Base-by-base conservation (phyloP, 805 yeast genomes). In the Yamadazyma tumulicola region DNA sequence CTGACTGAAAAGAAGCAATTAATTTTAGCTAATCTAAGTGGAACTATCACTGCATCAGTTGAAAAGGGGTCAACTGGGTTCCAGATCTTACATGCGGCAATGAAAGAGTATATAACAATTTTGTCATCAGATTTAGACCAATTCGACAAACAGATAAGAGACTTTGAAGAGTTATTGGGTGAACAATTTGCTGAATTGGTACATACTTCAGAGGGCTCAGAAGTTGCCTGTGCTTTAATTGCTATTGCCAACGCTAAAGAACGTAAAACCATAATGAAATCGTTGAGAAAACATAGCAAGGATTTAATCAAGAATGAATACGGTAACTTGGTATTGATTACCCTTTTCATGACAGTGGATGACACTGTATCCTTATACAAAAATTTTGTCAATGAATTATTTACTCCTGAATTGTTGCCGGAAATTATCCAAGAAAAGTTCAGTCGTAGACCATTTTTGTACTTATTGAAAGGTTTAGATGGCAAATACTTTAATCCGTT, bases 41-140 rank as follows among this genome's bases (percentile, higher is more conserved):
- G 85, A 40, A 87, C 95, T 7, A 86, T 91, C 42, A 79, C 82
- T 22, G 89, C 96, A 2, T 83, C 96, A 5, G 93, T 91, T 31
- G 91, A 83, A 57, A 91, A 91, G 62, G 97, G 97, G 5, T 87
- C 96, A 2, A 83, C 95, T 17, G 97, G 97, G 25, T 91, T 91
- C 73, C 95, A 88, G 58, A 83, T 91, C 46, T 75, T 91, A 56
- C 97, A 91, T 59, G 95, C 96, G 24, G 96, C 95, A 33, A 87
- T 91, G 96, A 81, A 74, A 55, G 96, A 91, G 58, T 87, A 84
- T 52, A 75, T 79, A 31, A 75, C 79, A 42, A 81, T 87, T 41
- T 77, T 87, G 43, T 77, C 77, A 41, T 77, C 73, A 29, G 69
- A 66, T 35, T 34, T 61, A 18, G 71, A 64, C 34, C 47, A 43